phyloP scores from a whole-genome alignment of 164 flowering plant species.

The Piper betle region DNA sequence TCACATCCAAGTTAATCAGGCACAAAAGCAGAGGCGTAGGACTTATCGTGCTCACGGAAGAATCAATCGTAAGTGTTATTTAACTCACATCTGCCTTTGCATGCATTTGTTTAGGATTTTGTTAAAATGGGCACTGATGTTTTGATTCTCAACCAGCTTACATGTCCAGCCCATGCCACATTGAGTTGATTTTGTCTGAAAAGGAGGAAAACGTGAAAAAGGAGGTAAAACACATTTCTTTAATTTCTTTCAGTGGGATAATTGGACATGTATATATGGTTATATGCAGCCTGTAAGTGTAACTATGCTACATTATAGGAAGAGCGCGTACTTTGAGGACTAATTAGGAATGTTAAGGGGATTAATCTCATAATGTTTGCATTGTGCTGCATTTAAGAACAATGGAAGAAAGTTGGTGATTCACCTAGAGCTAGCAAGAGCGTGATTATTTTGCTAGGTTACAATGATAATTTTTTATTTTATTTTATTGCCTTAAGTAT shows the following conservation, averaged over 20 bases:
- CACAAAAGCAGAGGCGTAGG: constrained; percentile 77
- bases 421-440: no score
- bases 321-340: not conserved
- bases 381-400: no score
- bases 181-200: constrained; percentile 75
- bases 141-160: constrained; percentile 37
- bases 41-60: constrained; percentile 92
- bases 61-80: constrained; percentile 53
- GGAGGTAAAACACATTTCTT: constrained; percentile 3
- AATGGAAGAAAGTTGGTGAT: no score
- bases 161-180: constrained; percentile 92
- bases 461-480: no score
- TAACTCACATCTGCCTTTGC: not conserved
- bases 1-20: constrained; percentile 85
- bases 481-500: no score
- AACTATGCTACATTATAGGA: no score
- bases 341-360: no score
- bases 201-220: constrained; percentile 79
- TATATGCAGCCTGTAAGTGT: no score
- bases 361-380: no score
- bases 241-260: not conserved
- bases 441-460: no score
- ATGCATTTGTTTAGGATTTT: not conserved
- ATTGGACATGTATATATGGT: not conserved
- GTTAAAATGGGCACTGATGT: not conserved